Evolutionary conservation across 805 yeast species (phyloP), one percentile per base, ranked within the genome.

Genomic region (Phaffomyces thermotolerans): DNA sequence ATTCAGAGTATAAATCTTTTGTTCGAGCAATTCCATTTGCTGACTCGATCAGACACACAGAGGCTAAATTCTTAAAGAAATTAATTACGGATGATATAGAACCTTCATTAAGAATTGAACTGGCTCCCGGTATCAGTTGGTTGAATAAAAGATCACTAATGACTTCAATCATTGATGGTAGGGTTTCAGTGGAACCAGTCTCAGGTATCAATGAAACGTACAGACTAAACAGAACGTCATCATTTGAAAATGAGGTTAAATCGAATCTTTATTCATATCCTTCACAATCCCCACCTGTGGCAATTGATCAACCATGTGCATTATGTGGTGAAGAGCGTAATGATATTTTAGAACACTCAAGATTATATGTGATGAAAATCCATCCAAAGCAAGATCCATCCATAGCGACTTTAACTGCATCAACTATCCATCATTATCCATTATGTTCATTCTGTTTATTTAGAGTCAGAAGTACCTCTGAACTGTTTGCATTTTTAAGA

Each of bases 101-200:
- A 46, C 84, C 90, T 2, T 72, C 82, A 1, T 58, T 84, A 34
- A 73, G 78, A 49, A 62, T 84, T 23, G 90, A 83, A 46, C 58
- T 64, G 35, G 80, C 90, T 0, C 78, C 81, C 3, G 79, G 82
- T 15, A 61, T 81, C 40, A 70, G 81, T 24, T 81, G 80, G 77
- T 72, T 81, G 44, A 76, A 71, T 40, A 73, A 76, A 48, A 72
- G 84, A 44, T 65, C 79, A 12, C 72, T 90, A 43, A 68, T 89
- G 70, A 63, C 71, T 37, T 73, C 81, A 15, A 71, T 91, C 49
- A 74, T 84, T 29, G 96, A 89, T 41, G 95, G 95, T 4, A 72
- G 83, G 36, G 88, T 87, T 6, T 71, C 79, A 4, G 80, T 91
- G 34, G 95, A 89, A 62, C 99, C 99, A 0, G 75, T 90, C 8